Conservation (phyloP, 768 basidiomycete genomes). For the Lentinula lateritia region DNA sequence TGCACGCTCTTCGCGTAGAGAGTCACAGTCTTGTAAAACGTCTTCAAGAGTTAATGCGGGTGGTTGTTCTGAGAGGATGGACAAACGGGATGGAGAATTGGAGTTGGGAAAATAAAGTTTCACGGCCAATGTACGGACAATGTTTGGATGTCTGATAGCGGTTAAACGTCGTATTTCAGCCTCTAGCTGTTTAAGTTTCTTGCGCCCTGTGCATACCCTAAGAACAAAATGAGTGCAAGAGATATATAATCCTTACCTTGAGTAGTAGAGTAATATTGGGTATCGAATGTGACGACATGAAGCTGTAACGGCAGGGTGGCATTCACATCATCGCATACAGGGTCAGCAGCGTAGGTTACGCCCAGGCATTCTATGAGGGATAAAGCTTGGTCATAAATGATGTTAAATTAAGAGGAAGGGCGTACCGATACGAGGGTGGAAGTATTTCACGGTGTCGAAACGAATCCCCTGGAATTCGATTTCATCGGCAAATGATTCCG, state of each 20-base stretch:
- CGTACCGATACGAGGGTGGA: constrained; percentile 65
- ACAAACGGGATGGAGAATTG: constrained; percentile 45
- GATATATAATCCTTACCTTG: constrained; percentile 40
- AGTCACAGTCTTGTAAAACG: constrained; percentile 70
- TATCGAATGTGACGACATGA: constrained; percentile 58
- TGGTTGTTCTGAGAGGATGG: constrained; percentile 67
- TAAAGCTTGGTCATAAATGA: background rate
- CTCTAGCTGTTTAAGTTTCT: constrained; percentile 65
- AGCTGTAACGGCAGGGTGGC: constrained; percentile 60
- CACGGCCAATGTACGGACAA: constrained; percentile 63
- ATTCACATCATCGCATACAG: constrained; percentile 61
- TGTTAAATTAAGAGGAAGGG: background rate
- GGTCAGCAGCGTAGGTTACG: constrained; percentile 67
- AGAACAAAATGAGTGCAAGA: background rate
- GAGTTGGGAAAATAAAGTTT: constrained; percentile 52
- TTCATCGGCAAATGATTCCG: constrained; percentile 55
- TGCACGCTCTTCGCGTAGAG: constrained; percentile 67
- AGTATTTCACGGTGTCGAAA: constrained; percentile 65
- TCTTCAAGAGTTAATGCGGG: constrained; percentile 65
- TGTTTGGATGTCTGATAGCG: constrained; percentile 55
- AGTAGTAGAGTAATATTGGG: constrained; percentile 59
- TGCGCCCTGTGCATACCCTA: constrained; percentile 37
- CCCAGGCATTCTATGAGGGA: constrained; percentile 52
- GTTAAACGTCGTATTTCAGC: constrained; percentile 59
- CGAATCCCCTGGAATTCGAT: constrained; percentile 52